Base-by-base conservation (phyloP, 75 land plant genomes). In the Sequoiadendron giganteum region DNA sequence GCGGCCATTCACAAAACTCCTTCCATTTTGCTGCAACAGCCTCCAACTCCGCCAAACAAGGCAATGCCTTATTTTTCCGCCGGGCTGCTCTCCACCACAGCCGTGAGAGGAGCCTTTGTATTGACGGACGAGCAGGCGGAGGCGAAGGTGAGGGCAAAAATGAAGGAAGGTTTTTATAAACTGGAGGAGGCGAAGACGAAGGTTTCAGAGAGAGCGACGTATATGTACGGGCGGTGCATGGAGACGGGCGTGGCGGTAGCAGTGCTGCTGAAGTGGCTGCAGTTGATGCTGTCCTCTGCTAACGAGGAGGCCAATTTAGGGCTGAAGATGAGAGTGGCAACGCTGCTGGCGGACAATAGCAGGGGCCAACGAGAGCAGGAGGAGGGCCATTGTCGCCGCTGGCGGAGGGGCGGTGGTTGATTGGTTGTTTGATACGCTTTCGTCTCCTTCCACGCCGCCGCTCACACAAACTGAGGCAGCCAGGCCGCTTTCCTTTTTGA, bases 401-500 rank as follows among this genome's bases (percentile, higher is more conserved):
- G 96, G 97, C 5, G 92, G 93, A 25, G 99, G 98, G 2, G 88
- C 87, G 38, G 99, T 97, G 61, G 91, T 95, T 68, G 98, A 96
- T 84, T 96, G 98, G 97, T 86, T 98, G 83, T 86, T 95, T 86
- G 96, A 95, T 88, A 86, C 88, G 56, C 90, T 93, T 75, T 91
- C 93, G 6, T 76, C 86, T 30, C 52, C 58, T 15, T 54, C 56
- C 30, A 9, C 76, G 1, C 84, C 55, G 4, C 91, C 91, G 42
- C 87, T 88, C 49, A 94, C 95, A 21, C 96, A 95, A 90, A 95
- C 94, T 30, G 99, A 97, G 91, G 89, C 99, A 10, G 97, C 97
- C 34, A 91, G 99, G 90, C 99, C 99, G 11, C 88, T 98, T 39
- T 95, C 99, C 21, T 87, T 95, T 78, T 88, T 98, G 84, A 87